These are phyloP conservation scores for Linum lewisii DNA, from an alignment of 345 rosid species.

Conservation along the genomic window DNA sequence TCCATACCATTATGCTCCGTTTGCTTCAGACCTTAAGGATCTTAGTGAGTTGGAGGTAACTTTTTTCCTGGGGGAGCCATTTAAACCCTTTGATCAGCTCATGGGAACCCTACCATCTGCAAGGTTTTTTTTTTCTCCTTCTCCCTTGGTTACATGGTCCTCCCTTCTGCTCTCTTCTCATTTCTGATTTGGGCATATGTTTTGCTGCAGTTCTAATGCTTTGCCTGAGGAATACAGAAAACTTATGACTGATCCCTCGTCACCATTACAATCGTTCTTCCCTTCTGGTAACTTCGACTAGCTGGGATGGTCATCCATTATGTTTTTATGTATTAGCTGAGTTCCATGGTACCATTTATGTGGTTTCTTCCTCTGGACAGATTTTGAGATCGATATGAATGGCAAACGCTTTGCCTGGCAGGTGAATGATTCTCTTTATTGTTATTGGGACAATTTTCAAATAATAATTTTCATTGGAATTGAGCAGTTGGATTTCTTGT, in stretches of 20 bases:
- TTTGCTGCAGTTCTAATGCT: constrained; percentile 64
- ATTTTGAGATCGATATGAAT: constrained; percentile 95
- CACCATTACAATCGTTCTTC: constrained; percentile 63
- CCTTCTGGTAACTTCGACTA: constrained; percentile 41
- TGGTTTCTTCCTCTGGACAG: constrained; percentile 33
- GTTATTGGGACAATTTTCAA: not conserved
- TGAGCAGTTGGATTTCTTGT: constrained; percentile 5
- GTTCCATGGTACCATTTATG: not conserved
- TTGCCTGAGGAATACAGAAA: constrained; percentile 69
- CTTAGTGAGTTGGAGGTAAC: constrained; percentile 77
- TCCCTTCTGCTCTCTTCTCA: constrained; percentile 7
- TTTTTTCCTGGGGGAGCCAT: constrained; percentile 79
- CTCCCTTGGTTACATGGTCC: not conserved
- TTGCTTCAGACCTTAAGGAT: constrained; percentile 91
- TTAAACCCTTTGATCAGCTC: constrained; percentile 97
- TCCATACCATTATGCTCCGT: constrained; percentile 98
- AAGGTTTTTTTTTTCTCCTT: constrained; percentile 42
- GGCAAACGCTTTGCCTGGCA: constrained; percentile 99
- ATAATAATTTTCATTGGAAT: not conserved
- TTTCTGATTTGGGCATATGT: constrained; percentile 17
- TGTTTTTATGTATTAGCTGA: not conserved
- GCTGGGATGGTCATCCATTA: not conserved
- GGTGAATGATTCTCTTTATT: constrained; percentile 32
- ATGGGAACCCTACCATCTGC: constrained; percentile 98
- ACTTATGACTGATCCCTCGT: constrained; percentile 78